phyloP scores from a whole-genome alignment of 345 rosid species.

The Linum usitatissimum region DNA sequence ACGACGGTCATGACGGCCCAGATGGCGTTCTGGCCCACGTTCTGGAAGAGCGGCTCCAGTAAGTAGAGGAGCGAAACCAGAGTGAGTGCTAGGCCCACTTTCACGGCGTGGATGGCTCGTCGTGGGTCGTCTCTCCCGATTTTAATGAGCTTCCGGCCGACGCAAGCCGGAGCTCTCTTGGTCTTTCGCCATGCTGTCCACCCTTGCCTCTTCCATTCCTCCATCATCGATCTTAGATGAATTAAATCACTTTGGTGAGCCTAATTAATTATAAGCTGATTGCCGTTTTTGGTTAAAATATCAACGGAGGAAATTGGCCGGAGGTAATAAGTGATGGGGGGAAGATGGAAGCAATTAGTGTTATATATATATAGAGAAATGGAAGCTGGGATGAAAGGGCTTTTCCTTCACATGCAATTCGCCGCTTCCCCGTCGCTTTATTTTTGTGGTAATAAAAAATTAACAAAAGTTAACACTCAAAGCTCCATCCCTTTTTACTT shows the following conservation, averaged over 20 bases:
- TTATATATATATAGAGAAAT: background rate
- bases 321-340: no score
- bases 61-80: constrained; percentile 57
- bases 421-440: background rate
- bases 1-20: constrained; percentile 90
- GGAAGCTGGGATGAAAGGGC: background rate
- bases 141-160: constrained; percentile 29
- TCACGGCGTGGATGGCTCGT: constrained; percentile 54
- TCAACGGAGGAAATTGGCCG: no score
- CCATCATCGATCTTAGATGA: background rate
- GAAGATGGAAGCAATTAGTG: background rate
- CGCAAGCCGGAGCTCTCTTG: constrained; percentile 22
- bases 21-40: constrained; percentile 48
- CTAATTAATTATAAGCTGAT: no score
- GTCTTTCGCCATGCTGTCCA: constrained; percentile 19
- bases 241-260: no score
- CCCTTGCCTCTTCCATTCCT: constrained; percentile 20
- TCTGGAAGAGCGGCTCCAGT: constrained; percentile 53
- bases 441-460: no score
- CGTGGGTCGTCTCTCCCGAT: constrained; percentile 69
- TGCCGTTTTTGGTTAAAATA: no score
- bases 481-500: no score
- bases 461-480: no score
- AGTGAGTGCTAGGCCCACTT: constrained; percentile 68
- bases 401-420: background rate